Conservation (phyloP, 192 early-diverging fungal species). For the Allomyces macrogynus region DNA sequence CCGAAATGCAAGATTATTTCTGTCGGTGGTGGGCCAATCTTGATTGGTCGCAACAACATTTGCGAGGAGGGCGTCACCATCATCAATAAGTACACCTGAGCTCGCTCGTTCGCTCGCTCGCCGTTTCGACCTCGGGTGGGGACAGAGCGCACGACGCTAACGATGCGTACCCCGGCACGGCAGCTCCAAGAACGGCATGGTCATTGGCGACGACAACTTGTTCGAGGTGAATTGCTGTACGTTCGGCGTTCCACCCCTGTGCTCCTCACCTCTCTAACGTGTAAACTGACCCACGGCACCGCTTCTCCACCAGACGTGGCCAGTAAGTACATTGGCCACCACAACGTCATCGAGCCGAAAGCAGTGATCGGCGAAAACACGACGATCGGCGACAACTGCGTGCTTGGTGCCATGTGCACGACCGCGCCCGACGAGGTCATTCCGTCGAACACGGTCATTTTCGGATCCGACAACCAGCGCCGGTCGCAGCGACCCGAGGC, state of each 20-base stretch:
- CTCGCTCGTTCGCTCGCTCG: too few relatives aligned
- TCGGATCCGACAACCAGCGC: constrained; percentile 7
- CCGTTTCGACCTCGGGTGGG: too few relatives aligned
- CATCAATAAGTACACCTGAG: constrained; percentile 15
- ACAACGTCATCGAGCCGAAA: constrained; percentile 12
- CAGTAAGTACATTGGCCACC: not conserved
- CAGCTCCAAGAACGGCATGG: constrained; percentile 3
- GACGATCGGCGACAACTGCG: constrained; percentile 15
- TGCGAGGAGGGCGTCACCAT: constrained; percentile 19
- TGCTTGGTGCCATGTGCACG: constrained; percentile 17
- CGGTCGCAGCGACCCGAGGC: constrained; percentile 11
- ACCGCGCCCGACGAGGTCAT: constrained; percentile 10
- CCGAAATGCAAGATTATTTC: constrained; percentile 16
- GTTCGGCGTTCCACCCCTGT: not conserved
- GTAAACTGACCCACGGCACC: too few relatives aligned
- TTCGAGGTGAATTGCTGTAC: constrained; percentile 18
- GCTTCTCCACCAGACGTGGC: not conserved
- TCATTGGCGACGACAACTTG: constrained; percentile 19
- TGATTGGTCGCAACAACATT: constrained; percentile 20
- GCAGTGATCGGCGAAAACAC: constrained; percentile 11
- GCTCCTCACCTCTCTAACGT: too few relatives aligned
- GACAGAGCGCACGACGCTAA: too few relatives aligned
- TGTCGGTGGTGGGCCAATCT: constrained; percentile 12
- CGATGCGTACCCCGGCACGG: too few relatives aligned
- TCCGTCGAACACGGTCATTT: constrained; percentile 17